phyloP scores from a whole-genome alignment of 305 asterid genomes.

The Solanum hybrid region DNA sequence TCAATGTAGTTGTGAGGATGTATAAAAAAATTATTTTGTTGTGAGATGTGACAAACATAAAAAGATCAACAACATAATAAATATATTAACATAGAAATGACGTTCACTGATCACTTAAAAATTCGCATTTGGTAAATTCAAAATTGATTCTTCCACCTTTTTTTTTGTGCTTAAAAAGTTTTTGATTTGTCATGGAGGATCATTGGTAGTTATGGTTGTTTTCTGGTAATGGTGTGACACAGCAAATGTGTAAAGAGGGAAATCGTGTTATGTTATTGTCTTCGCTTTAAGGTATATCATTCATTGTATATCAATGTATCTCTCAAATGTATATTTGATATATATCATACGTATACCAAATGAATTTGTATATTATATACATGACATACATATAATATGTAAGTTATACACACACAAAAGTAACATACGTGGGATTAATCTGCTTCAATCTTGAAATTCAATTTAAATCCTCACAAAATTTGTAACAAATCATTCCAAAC shows the following conservation, averaged over 20 bases:
- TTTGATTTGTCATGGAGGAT: neutral
- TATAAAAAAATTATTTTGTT: too few relatives aligned
- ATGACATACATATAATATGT: too few relatives aligned
- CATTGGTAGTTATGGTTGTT: neutral
- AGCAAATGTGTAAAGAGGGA: neutral
- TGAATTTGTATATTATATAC: neutral
- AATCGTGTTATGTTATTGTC: neutral
- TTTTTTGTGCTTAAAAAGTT: neutral
- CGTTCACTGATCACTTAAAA: neutral
- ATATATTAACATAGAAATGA: neutral
- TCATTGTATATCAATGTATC: neutral
- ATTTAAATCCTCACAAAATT: too few relatives aligned
- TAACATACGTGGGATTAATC: neutral
- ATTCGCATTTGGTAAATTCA: neutral
- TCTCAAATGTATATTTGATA: neutral
- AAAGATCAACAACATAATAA: neutral
- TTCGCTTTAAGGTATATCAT: neutral
- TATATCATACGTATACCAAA: neutral
- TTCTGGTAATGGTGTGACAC: neutral
- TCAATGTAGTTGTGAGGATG: neutral
- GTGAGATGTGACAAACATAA: neutral
- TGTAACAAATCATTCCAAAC: neutral
- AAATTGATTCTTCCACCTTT: neutral
- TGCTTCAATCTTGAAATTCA: neutral
- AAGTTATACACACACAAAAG: neutral